These are phyloP conservation scores for Cyclocybe cylindracea DNA, from an alignment of 768 basidiomycete genomes.

Conservation along the genomic window DNA sequence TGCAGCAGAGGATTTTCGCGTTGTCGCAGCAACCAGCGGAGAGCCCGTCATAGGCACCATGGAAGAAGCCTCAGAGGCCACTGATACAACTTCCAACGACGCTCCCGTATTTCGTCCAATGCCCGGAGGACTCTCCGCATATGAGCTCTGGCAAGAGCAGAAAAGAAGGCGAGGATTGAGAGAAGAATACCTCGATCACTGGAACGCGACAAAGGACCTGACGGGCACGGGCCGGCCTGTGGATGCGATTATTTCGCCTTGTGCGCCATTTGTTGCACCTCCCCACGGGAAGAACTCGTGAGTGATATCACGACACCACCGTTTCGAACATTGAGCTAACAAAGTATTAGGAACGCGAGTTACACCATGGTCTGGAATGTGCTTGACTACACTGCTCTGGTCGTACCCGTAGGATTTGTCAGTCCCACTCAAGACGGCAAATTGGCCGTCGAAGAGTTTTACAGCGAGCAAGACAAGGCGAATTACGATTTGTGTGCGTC, in stretches of 20 bases:
- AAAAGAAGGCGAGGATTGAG: constrained; percentile 50
- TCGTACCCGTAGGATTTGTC: constrained; percentile 62
- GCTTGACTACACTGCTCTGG: constrained; percentile 63
- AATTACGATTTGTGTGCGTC: constrained; percentile 56
- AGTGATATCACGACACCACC: too few species aligned
- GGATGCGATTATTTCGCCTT: constrained; percentile 73
- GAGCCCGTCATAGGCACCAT: constrained; percentile 60
- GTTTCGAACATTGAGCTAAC: too few species aligned
- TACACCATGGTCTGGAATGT: constrained; percentile 71
- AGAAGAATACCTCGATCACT: constrained; percentile 59
- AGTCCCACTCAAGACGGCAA: constrained; percentile 54
- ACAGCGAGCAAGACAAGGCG: constrained; percentile 44
- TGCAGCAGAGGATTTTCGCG: constrained; percentile 45
- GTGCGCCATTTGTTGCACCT: constrained; percentile 57
- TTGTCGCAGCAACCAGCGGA: constrained; percentile 37
- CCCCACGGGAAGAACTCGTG: constrained; percentile 56
- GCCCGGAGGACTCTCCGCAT: constrained; percentile 42
- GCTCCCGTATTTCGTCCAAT: constrained; percentile 24
- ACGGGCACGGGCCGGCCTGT: constrained; percentile 75
- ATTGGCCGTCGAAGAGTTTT: constrained; percentile 46
- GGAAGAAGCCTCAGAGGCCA: constrained; percentile 29
- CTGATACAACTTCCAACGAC: constrained; percentile 4
- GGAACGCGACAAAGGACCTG: constrained; percentile 49
- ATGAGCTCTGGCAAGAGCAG: constrained; percentile 69
- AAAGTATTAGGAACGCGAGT: constrained; percentile 35